Evolutionary conservation across 2,329 filamentous ascomycete genomes (phyloP).

Genomic region (Thermomyces lanuginosus): DNA sequence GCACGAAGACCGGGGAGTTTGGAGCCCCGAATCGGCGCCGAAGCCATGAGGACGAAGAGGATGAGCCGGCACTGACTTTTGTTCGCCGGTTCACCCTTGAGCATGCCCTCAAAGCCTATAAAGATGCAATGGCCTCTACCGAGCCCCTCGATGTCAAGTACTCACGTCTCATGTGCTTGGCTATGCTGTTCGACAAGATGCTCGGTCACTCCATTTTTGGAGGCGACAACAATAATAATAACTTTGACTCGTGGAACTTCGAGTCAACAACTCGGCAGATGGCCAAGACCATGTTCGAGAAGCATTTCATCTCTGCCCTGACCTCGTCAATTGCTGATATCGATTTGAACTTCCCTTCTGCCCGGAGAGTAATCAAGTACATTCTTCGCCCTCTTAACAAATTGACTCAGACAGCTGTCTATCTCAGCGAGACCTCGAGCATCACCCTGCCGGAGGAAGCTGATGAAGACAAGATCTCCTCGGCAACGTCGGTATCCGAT

Average conservation of each 20-base stretch:
- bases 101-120: constrained; percentile 80
- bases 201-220: constrained; percentile 58
- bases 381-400: constrained; percentile 80
- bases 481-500: constrained; percentile 76
- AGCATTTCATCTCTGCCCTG: constrained; percentile 77
- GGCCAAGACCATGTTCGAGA: constrained; percentile 93
- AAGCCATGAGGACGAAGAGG: constrained; percentile 24
- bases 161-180: constrained; percentile 67
- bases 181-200: constrained; percentile 86
- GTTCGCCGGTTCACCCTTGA: constrained; percentile 92
- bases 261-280: constrained; percentile 61
- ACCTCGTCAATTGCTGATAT: constrained; percentile 89
- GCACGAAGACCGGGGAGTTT: constrained; percentile 72
- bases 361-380: constrained; percentile 90
- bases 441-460: constrained; percentile 51
- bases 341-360: constrained; percentile 82
- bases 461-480: constrained; percentile 75
- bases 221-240: constrained; percentile 29
- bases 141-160: constrained; percentile 78
- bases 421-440: constrained; percentile 66
- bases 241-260: too few species aligned
- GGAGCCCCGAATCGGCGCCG: constrained; percentile 43
- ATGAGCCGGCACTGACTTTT: constrained; percentile 49
- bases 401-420: constrained; percentile 71
- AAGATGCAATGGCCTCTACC: constrained; percentile 61